Conservation (phyloP, 2,329 filamentous ascomycete species). For the Fusarium tanahbumbuense region DNA sequence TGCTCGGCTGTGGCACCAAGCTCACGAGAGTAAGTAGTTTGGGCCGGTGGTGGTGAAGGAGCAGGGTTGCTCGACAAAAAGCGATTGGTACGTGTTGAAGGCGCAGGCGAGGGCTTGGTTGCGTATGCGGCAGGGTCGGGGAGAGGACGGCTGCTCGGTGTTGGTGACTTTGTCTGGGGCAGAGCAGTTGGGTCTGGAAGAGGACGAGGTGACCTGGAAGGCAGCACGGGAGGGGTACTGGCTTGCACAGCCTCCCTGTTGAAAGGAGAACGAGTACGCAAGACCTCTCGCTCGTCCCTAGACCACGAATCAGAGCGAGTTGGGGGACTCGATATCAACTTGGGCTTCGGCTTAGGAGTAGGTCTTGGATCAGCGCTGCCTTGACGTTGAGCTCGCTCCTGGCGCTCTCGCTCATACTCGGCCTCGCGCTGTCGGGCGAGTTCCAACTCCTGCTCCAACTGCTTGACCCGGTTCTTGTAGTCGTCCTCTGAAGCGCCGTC, state of each 20-base stretch:
- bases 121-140: slow-evolving; percentile 36
- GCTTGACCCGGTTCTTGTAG: slow-evolving; percentile 76
- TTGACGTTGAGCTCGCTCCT: slow-evolving; percentile 58
- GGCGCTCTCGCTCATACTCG: slow-evolving; percentile 69
- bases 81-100: slow-evolving; percentile 65
- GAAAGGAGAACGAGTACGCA: slow-evolving; percentile 65
- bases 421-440: slow-evolving; percentile 70
- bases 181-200: slow-evolving; percentile 61
- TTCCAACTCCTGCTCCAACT: slow-evolving; percentile 81
- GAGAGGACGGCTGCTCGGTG: slow-evolving; percentile 36
- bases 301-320: slow-evolving; percentile 72
- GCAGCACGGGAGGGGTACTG: slow-evolving; percentile 41
- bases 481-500: slow-evolving; percentile 53
- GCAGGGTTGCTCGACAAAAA: slow-evolving; percentile 67
- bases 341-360: slow-evolving; percentile 43
- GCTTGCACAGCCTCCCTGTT: slow-evolving; percentile 51
- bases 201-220: slow-evolving; percentile 58
- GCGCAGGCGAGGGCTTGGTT: slow-evolving; percentile 34
- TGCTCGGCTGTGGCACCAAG: slow-evolving; percentile 70
- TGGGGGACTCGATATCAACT: slow-evolving; percentile 52
- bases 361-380: slow-evolving; percentile 30
- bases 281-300: slow-evolving; percentile 71
- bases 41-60: slow-evolving; percentile 55
- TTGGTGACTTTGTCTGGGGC: slow-evolving; percentile 24
- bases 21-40: slow-evolving; percentile 66